These are phyloP conservation scores for Crucihimalaya himalaica DNA, from an alignment of 345 rosid species.

Conservation along the genomic window DNA sequence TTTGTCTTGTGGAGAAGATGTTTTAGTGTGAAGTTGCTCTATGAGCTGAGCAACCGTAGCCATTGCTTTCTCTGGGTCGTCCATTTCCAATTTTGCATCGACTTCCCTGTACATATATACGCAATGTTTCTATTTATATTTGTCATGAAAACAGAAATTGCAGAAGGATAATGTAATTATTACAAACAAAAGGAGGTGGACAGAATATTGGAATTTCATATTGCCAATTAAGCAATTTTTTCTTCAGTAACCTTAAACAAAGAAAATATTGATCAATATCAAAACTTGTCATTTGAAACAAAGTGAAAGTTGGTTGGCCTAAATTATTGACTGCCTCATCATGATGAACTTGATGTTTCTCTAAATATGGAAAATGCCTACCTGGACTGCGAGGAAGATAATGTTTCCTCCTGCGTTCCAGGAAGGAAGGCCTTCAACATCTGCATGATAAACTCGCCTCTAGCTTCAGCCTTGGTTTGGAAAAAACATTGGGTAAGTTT, in stretches of 20 bases:
- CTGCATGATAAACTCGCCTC: constrained; percentile 34
- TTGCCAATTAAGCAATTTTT: not conserved
- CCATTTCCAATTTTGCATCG: constrained; percentile 51
- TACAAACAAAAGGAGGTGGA: not conserved
- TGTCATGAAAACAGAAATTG: not conserved
- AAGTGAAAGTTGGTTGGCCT: not conserved
- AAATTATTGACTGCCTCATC: not conserved
- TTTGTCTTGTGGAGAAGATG: constrained; percentile 73
- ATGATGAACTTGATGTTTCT: not conserved
- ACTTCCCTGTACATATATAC: constrained; percentile 48
- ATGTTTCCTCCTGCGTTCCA: constrained; percentile 40
- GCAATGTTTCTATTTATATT: not conserved
- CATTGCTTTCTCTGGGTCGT: constrained; percentile 64
- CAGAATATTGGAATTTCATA: not conserved
- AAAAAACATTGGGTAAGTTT: constrained; percentile 25
- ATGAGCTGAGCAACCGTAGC: constrained; percentile 69
- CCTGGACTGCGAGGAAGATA: constrained; percentile 46
- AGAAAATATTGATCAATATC: not conserved
- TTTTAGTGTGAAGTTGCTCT: constrained; percentile 74
- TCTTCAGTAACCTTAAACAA: not conserved
- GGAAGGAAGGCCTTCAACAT: constrained; percentile 67
- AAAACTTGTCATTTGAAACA: not conserved
- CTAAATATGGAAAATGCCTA: constrained; percentile 32
- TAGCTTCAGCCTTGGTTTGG: constrained; percentile 9
- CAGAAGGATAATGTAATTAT: constrained; percentile 1